These are phyloP conservation scores for Ogataea hybrid DNA, from an alignment of 1,139 yeast genomes.

Conservation along the genomic window DNA sequence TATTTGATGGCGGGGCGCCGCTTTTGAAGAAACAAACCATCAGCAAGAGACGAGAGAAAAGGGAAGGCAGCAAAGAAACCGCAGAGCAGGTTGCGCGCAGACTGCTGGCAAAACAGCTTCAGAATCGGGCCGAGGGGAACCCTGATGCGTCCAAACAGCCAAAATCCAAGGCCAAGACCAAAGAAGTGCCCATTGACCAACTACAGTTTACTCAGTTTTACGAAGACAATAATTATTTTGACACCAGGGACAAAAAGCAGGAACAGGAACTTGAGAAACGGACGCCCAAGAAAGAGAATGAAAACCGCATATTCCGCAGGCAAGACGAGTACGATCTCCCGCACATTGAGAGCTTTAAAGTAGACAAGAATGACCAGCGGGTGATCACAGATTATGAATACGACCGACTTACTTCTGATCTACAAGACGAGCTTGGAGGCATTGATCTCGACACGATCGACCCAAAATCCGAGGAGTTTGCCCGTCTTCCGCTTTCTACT, in stretches of 20 bases:
- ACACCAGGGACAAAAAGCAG: conserved; percentile 4
- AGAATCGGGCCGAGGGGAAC: conserved; percentile 44
- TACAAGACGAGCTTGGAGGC: conserved; percentile 68
- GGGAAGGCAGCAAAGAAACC: conserved; percentile 73
- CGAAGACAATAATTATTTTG: conserved; percentile 31
- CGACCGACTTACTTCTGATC: conserved; percentile 54
- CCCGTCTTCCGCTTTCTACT: conserved; percentile 68
- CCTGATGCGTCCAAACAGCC: conserved; percentile 6
- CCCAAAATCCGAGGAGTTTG: conserved; percentile 66
- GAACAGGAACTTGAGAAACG: neutral
- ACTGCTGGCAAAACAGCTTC: conserved; percentile 76
- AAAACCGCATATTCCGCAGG: conserved; percentile 34
- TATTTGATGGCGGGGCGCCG: conserved; percentile 98
- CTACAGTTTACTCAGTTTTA: conserved; percentile 28
- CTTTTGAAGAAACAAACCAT: conserved; percentile 76
- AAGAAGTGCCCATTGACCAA: conserved; percentile 17
- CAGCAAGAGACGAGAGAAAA: conserved; percentile 60
- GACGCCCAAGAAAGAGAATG: conserved; percentile 13
- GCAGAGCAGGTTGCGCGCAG: conserved; percentile 77
- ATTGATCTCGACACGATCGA: conserved; percentile 68
- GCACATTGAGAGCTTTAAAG: conserved; percentile 47
- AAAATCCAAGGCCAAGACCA: conserved; percentile 11
- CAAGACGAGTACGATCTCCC: conserved; percentile 90
- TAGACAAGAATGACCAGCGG: conserved; percentile 58
- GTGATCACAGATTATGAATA: conserved; percentile 73